A percentile compares a stretch with the other conserved stretches of the same genome.
Evolutionary conservation across 352 stramenopile species (phyloP).

Genomic region (Chrysophaeum taylorii): DNA sequence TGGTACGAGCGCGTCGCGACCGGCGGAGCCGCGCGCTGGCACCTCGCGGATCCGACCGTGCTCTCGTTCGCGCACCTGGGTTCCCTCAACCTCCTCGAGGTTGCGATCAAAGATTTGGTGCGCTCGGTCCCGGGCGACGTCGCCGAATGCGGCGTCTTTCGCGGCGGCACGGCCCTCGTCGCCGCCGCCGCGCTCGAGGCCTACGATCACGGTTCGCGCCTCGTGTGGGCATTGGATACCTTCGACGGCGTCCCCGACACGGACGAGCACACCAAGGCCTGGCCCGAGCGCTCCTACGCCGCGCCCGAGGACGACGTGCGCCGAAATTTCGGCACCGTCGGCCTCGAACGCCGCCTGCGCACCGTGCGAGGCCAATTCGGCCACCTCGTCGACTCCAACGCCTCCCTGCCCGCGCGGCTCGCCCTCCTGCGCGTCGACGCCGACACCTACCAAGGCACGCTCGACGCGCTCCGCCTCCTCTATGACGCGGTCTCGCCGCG

Average conservation of each 20-base stretch:
- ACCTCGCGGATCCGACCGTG: not conserved
- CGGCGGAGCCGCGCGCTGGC: not conserved
- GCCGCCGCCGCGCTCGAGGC: not conserved
- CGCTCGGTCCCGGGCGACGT: not conserved
- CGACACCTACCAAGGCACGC: not conserved
- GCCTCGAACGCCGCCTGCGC: not conserved
- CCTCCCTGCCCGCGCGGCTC: not conserved
- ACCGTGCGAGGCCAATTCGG: not conserved
- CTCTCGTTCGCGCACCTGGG: not conserved
- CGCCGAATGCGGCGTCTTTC: constrained; percentile 4
- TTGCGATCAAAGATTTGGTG: not conserved
- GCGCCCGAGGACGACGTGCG: not conserved
- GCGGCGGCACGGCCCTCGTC: not conserved
- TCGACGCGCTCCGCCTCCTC: not conserved
- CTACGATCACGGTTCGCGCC: not conserved
- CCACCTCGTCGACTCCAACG: not conserved
- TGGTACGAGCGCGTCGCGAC: not conserved
- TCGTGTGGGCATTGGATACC: not conserved
- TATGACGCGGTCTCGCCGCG: not conserved
- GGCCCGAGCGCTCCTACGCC: not conserved
- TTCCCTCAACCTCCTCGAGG: not conserved
- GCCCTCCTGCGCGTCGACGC: not conserved
- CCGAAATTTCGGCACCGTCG: not conserved
- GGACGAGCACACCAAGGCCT: not conserved
- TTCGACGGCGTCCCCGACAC: not conserved